Conservation (phyloP, 192 early-diverging fungal species). For the Coemansia sp. region DNA sequence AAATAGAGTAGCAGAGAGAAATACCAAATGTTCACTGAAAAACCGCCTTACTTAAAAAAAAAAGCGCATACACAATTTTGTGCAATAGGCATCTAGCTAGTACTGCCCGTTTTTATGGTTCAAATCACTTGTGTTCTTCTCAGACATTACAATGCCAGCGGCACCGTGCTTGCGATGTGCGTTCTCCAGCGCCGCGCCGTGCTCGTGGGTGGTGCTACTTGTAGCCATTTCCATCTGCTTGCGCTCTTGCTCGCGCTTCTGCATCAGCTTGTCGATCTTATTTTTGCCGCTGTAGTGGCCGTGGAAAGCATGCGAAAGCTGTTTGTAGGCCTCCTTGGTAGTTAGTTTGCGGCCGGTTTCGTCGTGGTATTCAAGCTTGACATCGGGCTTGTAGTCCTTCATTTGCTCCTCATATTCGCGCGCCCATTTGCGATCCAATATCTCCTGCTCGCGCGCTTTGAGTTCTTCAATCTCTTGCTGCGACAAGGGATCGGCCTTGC, state of each 20-base stretch:
- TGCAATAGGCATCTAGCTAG: neutral
- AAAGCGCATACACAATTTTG: neutral
- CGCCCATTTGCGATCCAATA: slow-evolving; percentile 63
- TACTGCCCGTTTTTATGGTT: neutral
- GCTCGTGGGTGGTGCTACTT: slow-evolving; percentile 74
- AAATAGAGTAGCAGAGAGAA: too few relatives aligned
- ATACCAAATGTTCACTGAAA: neutral
- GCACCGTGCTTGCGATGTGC: slow-evolving; percentile 66
- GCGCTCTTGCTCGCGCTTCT: slow-evolving; percentile 80
- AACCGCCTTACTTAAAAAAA: neutral
- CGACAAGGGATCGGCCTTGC: slow-evolving; percentile 47
- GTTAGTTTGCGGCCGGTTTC: slow-evolving; percentile 77
- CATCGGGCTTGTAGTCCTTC: slow-evolving; percentile 87
- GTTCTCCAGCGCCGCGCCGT: slow-evolving; percentile 69
- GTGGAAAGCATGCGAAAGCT: slow-evolving; percentile 93
- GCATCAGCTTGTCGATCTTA: slow-evolving; percentile 88
- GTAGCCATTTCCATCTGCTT: slow-evolving; percentile 72
- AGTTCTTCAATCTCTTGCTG: slow-evolving; percentile 43
- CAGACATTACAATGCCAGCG: slow-evolving; percentile 78
- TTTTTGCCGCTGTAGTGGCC: slow-evolving; percentile 89
- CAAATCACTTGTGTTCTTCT: neutral
- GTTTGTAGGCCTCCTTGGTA: slow-evolving; percentile 89
- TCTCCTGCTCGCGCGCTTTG: slow-evolving; percentile 40
- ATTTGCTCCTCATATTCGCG: slow-evolving; percentile 81
- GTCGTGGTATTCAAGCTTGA: slow-evolving; percentile 90